Conservation (phyloP, 2,329 filamentous ascomycete species). For the Nemania sp. region DNA sequence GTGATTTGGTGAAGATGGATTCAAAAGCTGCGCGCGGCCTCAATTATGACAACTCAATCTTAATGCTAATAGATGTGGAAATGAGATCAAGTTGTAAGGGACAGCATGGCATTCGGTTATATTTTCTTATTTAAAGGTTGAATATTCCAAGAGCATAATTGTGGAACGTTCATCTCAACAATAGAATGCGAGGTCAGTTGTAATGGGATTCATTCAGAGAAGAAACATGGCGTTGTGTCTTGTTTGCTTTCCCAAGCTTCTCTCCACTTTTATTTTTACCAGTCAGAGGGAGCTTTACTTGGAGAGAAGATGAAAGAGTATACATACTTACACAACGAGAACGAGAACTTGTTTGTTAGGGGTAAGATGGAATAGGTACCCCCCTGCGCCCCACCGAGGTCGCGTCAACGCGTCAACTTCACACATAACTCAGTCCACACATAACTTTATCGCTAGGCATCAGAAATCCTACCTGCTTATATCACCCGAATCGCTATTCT, state of each 20-base stretch:
- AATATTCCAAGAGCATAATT: not conserved
- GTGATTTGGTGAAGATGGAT: constrained; percentile 7
- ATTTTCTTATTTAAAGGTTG: not conserved
- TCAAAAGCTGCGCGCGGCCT: constrained; percentile 6
- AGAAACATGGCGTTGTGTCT: not conserved
- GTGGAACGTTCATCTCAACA: not conserved
- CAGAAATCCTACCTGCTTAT: too few species aligned
- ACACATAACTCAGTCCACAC: too few species aligned
- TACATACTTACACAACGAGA: not conserved
- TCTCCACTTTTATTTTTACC: not conserved
- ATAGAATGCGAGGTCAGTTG: not conserved
- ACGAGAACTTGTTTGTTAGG: constrained; percentile 3
- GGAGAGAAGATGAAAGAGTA: not conserved
- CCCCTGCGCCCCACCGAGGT: too few species aligned
- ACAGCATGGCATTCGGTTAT: constrained; percentile 1
- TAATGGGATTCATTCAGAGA: not conserved
- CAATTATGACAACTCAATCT: constrained; percentile 8
- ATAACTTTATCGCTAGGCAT: too few species aligned
- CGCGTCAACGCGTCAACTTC: too few species aligned
- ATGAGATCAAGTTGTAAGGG: constrained; percentile 1
- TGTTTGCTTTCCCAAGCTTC: not conserved
- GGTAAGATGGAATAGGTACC: constrained; percentile 5
- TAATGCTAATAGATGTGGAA: constrained; percentile 4
- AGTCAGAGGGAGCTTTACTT: not conserved
- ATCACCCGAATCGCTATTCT: too few species aligned